Conservation (phyloP, 148 eudicot genomes). For the Camellia granthamiana region DNA sequence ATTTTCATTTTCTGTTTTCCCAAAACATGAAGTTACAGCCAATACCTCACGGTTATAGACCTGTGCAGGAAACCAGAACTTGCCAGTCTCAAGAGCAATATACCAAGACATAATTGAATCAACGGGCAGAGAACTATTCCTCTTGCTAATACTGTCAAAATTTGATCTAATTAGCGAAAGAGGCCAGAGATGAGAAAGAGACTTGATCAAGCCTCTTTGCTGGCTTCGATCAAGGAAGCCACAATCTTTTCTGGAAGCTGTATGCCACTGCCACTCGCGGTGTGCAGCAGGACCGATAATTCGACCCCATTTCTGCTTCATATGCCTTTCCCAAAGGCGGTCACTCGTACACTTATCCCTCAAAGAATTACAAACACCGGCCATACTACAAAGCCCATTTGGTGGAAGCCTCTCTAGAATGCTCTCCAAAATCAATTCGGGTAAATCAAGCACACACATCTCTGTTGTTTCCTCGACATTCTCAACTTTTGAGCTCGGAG, state of each 20-base stretch:
- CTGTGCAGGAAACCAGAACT: conserved; percentile 95
- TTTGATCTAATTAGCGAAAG: conserved; percentile 40
- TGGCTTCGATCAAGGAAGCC: conserved; percentile 26
- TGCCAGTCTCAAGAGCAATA: conserved; percentile 80
- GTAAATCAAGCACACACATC: conserved; percentile 68
- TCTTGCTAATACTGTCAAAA: conserved; percentile 20
- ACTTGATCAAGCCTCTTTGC: conserved; percentile 36
- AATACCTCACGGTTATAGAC: conserved; percentile 93
- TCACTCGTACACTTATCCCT: conserved; percentile 71
- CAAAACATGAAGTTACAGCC: background rate
- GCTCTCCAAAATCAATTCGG: conserved; percentile 78
- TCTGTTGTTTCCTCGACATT: conserved; percentile 26
- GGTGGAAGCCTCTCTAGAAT: conserved; percentile 84
- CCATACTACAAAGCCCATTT: conserved; percentile 69
- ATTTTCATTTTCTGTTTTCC: too few species aligned
- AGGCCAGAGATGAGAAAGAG: conserved; percentile 47
- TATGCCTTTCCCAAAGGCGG: conserved; percentile 75
- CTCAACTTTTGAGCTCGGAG: conserved; percentile 28
- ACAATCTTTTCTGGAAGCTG: conserved; percentile 36
- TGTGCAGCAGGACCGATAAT: conserved; percentile 62
- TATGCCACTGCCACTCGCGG: conserved; percentile 64
- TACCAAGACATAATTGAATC: conserved; percentile 77
- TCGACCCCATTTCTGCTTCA: conserved; percentile 75
- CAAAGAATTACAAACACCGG: conserved; percentile 63
- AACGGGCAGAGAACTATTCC: conserved; percentile 33